Percentiles rank a stretch among this genome's conserved stretches.
Conservation (phyloP, 139 green algal genomes). For the Ettlia oleoabundans region DNA sequence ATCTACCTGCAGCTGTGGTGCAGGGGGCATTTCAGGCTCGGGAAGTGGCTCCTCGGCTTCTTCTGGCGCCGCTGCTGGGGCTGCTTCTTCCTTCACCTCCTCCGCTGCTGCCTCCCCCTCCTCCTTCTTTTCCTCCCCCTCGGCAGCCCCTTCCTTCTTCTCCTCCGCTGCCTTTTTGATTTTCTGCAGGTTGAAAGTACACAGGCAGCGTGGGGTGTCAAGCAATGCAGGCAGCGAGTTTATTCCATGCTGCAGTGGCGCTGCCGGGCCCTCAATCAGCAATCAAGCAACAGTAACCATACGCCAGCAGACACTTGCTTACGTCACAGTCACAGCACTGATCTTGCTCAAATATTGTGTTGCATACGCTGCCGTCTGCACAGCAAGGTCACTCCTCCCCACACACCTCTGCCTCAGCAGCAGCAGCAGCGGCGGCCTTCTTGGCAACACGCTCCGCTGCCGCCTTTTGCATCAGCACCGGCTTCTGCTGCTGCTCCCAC, state of each 20-base stretch:
- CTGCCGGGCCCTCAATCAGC: too few relatives aligned
- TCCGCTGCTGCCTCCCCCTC: not conserved
- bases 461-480: slow-evolving; percentile 38
- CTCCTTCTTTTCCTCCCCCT: slow-evolving; percentile 16
- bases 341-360: too few relatives aligned
- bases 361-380: too few relatives aligned
- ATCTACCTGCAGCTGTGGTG: slow-evolving; percentile 25
- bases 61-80: not conserved
- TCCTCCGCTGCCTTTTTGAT: slow-evolving; percentile 12
- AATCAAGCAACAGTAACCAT: too few relatives aligned
- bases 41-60: not conserved
- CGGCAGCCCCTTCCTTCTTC: slow-evolving; percentile 11
- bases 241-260: too few relatives aligned
- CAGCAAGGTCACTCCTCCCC: not conserved
- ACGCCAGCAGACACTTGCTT: too few relatives aligned
- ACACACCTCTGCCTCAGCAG: not conserved
- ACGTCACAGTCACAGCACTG: too few relatives aligned
- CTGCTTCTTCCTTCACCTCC: not conserved
- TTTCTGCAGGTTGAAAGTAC: too few relatives aligned
- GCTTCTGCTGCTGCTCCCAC: slow-evolving; percentile 52
- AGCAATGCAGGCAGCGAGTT: too few relatives aligned
- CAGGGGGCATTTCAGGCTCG: slow-evolving; percentile 1
- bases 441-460: slow-evolving; percentile 36
- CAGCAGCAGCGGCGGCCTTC: slow-evolving; percentile 23
- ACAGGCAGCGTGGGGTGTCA: too few relatives aligned